phyloP scores from a whole-genome alignment of 768 basidiomycete genomes.

The Rhizopogon roseolus region DNA sequence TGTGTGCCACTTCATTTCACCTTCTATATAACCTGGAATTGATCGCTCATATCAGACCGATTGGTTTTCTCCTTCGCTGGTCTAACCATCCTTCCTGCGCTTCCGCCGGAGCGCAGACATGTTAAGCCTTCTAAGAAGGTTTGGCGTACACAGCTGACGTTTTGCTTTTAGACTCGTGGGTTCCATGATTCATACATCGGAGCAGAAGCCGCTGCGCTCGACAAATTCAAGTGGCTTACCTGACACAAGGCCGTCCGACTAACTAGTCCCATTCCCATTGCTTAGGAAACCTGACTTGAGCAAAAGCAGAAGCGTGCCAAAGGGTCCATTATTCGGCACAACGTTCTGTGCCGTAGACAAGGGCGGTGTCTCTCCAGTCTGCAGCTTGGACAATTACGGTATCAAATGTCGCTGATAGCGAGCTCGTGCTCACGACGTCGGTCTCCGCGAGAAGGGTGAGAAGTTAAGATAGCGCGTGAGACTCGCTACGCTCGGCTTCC shows the following conservation, averaged over 20 bases:
- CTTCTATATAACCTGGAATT: constrained; percentile 26
- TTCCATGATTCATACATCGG: neutral
- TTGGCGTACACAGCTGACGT: constrained; percentile 11
- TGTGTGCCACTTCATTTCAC: constrained; percentile 28
- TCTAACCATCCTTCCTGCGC: constrained; percentile 2
- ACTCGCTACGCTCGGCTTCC: constrained; percentile 24
- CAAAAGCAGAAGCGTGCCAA: neutral
- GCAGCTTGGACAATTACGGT: constrained; percentile 3
- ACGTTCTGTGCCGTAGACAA: neutral
- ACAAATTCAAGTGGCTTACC: constrained; percentile 16
- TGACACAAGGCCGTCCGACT: constrained; percentile 5
- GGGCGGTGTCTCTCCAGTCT: constrained; percentile 7
- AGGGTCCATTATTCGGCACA: constrained; percentile 11
- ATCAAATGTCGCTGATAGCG: constrained; percentile 8
- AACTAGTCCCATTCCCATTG: neutral
- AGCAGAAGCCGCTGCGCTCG: constrained; percentile 11
- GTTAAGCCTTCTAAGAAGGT: constrained; percentile 21
- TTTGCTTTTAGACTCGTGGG: constrained; percentile 2
- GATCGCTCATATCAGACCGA: constrained; percentile 20
- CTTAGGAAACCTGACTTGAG: constrained; percentile 4
- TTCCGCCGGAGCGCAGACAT: constrained; percentile 25
- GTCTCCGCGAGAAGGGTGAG: constrained; percentile 20
- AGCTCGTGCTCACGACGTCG: constrained; percentile 15
- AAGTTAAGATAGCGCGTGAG: constrained; percentile 29
- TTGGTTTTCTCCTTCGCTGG: neutral